Base-by-base conservation (phyloP, 805 yeast genomes). In the Torulaspora maleeae region DNA sequence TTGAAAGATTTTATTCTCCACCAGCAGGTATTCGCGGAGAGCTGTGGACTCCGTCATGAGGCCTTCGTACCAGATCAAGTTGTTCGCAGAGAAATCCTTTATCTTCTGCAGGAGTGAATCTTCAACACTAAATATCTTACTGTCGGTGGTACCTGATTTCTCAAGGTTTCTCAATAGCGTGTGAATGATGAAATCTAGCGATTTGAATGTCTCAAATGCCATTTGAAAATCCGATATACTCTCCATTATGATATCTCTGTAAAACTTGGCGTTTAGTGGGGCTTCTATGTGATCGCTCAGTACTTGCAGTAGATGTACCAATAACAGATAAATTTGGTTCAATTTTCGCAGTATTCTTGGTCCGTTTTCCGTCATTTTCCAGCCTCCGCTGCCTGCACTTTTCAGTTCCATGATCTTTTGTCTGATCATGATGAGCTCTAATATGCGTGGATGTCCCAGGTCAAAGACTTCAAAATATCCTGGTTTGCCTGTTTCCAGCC, bases 371-470 rank as follows among this genome's bases (percentile, higher is more conserved):
- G 41, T 27, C 7, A 30, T 19, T 20, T 38, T 29, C 41, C 37
- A 37, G 9, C 20, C 38, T 16, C 30, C 41, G 8, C 35, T 40
- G 12, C 32, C 32, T 16, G 16, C n/a, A 11, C 36, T 10, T 29
- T 47, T 47, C 5, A 51, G 25, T n/a, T 50, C 45, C 10, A 25
- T 37, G 2, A 59, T 38, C 10, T 50, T 45, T 34, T 53, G 54
- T 35, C 56, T 55, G 12, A 56, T 33, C 22, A 52, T 52, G 6
- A 59, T 47, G 15, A 57, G 17, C 34, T 61, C 63, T 27, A 61
- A 41, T 16, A 58, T 16, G 5, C 58, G 45, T 7, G 59, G 60
- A 37, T 59, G 54, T 3, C 63, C 63, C n/a, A 60, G 40, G 24
- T 51, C 54, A 19, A 49, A 45, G 15, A 36, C 13, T 19, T 39